Conservation (phyloP, 192 early-diverging fungal species). For the Backusella luteola region DNA sequence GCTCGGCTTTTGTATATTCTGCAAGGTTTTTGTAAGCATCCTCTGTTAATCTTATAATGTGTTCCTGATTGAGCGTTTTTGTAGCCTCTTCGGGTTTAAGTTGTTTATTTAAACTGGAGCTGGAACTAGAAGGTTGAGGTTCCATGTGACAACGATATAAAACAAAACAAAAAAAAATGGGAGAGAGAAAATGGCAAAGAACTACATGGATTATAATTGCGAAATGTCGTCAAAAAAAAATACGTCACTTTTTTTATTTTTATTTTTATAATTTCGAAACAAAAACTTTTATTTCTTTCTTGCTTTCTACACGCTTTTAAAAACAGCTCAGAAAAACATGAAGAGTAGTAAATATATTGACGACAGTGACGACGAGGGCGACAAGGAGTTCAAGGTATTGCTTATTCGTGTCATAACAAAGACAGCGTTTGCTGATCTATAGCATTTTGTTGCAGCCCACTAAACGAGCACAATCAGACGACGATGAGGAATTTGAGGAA, state of each 20-base stretch:
- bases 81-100: slow-evolving; percentile 23
- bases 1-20: slow-evolving; percentile 34
- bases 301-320: neutral
- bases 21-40: slow-evolving; percentile 30
- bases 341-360: slow-evolving; percentile 16
- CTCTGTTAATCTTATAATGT: slow-evolving; percentile 30
- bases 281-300: neutral
- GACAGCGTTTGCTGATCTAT: neutral
- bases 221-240: neutral
- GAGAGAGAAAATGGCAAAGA: too few species aligned
- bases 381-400: neutral
- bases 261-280: neutral
- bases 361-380: slow-evolving; percentile 12
- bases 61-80: slow-evolving; percentile 23
- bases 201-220: too few species aligned
- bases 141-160: neutral
- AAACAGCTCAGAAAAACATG: neutral
- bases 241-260: neutral
- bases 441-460: neutral
- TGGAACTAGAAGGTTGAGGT: slow-evolving; percentile 1
- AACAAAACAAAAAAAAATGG: too few species aligned
- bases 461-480: neutral
- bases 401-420: neutral
- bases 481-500: neutral
- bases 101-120: neutral